phyloP scores from a whole-genome alignment of 179 eudicot species.

The Beta lomatogona region DNA sequence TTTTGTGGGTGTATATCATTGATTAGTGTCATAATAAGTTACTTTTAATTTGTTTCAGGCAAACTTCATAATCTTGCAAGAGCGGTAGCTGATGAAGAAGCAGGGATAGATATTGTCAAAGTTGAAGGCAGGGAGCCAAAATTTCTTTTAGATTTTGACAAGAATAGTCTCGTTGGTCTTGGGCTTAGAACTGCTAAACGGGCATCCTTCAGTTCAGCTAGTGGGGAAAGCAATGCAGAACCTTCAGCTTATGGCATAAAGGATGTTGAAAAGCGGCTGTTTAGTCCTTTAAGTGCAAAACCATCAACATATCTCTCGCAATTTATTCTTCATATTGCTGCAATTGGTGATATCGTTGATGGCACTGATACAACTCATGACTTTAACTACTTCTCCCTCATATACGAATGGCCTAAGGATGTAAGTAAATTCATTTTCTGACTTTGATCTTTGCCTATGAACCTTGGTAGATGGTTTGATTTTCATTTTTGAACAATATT shows the following conservation, averaged over 20 bases:
- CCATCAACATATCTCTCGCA: constrained; percentile 89
- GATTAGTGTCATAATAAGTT: background rate
- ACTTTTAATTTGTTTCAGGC: constrained; percentile 44
- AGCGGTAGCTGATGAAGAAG: constrained; percentile 96
- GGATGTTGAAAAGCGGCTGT: constrained; percentile 76
- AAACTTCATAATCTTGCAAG: constrained; percentile 98
- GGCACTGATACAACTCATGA: constrained; percentile 99
- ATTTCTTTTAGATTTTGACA: constrained; percentile 46
- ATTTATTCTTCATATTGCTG: constrained; percentile 96
- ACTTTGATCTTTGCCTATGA: background rate
- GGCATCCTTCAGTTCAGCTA: constrained; percentile 36
- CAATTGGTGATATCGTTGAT: constrained; percentile 98
- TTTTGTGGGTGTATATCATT: background rate
- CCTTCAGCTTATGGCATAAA: constrained; percentile 61
- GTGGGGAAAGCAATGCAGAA: constrained; percentile 51
- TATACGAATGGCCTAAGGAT: constrained; percentile 99
- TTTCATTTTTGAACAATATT: background rate
- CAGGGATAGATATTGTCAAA: constrained; percentile 49
- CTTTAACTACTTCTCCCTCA: constrained; percentile 92
- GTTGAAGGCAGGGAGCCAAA: constrained; percentile 62
- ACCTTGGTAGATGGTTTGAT: background rate
- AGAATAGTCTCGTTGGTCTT: constrained; percentile 76
- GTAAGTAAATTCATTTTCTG: constrained; percentile 47
- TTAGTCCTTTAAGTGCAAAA: constrained; percentile 70
- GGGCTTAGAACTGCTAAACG: constrained; percentile 67